A percentile compares a stretch with the other conserved stretches of the same genome.
Conservation (phyloP, 345 rosid species). For the Linum usitatissimum region DNA sequence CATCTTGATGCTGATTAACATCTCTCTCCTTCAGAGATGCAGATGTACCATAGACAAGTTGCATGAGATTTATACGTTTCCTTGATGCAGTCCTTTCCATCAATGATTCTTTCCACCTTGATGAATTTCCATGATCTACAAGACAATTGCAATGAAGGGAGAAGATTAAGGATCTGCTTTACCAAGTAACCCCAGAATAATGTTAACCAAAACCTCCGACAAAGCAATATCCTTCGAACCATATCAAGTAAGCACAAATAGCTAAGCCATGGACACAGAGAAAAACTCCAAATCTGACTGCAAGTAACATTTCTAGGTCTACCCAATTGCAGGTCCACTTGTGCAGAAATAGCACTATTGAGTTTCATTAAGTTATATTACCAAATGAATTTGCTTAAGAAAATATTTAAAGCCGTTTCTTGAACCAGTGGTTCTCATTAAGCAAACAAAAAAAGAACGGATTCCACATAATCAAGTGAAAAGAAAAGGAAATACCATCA, state of each 20-base stretch:
- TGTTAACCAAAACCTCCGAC: too few relatives aligned
- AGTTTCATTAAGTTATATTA: neutral
- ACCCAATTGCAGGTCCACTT: too few relatives aligned
- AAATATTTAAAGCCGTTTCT: neutral
- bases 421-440: neutral
- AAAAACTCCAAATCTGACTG: too few relatives aligned
- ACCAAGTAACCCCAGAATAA: neutral
- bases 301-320: too few relatives aligned
- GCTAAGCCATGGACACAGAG: too few relatives aligned
- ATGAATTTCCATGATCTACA: conserved; percentile 48
- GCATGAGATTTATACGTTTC: conserved; percentile 52
- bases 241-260: too few relatives aligned
- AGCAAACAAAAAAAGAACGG: conserved; percentile 8
- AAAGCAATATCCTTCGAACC: too few relatives aligned
- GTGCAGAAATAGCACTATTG: neutral
- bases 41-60: conserved; percentile 65
- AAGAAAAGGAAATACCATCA: conserved; percentile 33
- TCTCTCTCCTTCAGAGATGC: conserved; percentile 28
- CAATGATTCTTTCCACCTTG: conserved; percentile 78
- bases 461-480: neutral
- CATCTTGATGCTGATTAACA: conserved; percentile 28
- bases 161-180: neutral
- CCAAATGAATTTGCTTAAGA: neutral
- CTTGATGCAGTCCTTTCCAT: conserved; percentile 44
- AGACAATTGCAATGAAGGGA: neutral